A percentile compares a stretch with the other conserved stretches of the same genome.
These are phyloP conservation scores for Moesziomyces antarcticus DNA, from an alignment of 1,284 basidiomycete genomes.

Conservation along the genomic window DNA sequence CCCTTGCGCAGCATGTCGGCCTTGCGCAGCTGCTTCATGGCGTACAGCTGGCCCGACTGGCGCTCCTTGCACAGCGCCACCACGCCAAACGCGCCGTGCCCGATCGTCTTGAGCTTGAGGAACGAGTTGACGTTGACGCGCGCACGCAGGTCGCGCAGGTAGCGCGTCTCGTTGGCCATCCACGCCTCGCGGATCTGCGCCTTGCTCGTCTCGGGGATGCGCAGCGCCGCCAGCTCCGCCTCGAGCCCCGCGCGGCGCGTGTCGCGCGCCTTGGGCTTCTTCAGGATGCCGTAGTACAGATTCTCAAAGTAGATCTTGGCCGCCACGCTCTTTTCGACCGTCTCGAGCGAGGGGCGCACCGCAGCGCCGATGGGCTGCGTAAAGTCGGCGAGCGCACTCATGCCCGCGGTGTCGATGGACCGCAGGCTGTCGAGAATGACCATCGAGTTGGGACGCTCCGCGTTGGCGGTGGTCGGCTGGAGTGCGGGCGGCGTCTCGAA, in stretches of 20 bases:
- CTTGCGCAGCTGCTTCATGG: constrained; percentile 97
- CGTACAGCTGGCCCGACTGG: constrained; percentile 82
- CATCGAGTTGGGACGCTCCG: constrained; percentile 56
- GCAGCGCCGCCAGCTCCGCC: constrained; percentile 81
- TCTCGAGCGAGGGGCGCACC: constrained; percentile 75
- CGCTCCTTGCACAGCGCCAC: constrained; percentile 89
- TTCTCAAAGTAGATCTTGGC: constrained; percentile 96
- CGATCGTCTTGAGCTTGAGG: constrained; percentile 90
- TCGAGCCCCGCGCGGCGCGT: constrained; percentile 86
- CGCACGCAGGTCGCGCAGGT: constrained; percentile 82
- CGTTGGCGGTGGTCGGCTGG: neutral
- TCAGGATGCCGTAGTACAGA: constrained; percentile 76
- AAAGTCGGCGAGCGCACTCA: constrained; percentile 34
- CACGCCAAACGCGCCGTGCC: constrained; percentile 97
- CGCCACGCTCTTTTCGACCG: constrained; percentile 91
- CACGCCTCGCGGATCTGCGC: constrained; percentile 79
- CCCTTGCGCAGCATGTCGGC: constrained; percentile 96
- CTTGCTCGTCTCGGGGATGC: constrained; percentile 78
- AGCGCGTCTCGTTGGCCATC: constrained; percentile 86
- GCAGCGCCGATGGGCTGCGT: constrained; percentile 32
- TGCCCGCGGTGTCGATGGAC: constrained; percentile 40
- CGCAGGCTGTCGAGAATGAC: constrained; percentile 49
- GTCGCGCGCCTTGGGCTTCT: constrained; percentile 84
- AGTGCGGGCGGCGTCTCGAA: constrained; percentile 40
- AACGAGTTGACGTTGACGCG: constrained; percentile 88